phyloP scores from a whole-genome alignment of 352 stramenopile genomes.

The Globisporangium perplexum region DNA sequence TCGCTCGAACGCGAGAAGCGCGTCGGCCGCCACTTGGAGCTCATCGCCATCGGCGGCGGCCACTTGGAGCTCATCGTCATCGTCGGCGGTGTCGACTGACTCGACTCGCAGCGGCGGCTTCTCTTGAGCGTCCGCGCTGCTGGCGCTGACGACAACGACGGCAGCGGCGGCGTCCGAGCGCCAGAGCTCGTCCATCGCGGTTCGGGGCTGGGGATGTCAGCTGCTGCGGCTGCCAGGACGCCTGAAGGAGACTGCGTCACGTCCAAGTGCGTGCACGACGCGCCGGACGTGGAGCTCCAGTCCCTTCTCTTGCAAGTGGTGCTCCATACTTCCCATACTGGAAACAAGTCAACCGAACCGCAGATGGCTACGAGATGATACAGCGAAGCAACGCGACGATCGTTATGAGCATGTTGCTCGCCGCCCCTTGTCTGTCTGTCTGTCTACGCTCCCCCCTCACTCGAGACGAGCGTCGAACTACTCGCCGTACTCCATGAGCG shows the following conservation, averaged over 20 bases:
- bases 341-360: background rate
- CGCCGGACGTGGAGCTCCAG: background rate
- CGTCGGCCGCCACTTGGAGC: background rate
- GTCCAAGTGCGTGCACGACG: background rate
- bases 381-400: too few relatives aligned
- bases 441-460: background rate
- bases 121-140: background rate
- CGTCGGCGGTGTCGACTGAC: background rate
- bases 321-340: background rate
- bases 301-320: background rate
- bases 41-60: background rate
- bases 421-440: too few relatives aligned
- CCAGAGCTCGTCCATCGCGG: constrained; percentile 30
- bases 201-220: too few relatives aligned
- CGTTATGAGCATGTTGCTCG: too few relatives aligned
- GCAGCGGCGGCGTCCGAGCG: constrained; percentile 11
- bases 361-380: too few relatives aligned
- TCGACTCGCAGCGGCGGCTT: background rate
- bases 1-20: background rate
- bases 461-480: constrained; percentile 9
- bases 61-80: background rate
- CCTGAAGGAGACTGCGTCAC: background rate
- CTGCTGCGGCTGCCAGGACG: constrained; percentile 2
- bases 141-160: background rate
- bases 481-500: constrained; percentile 74